A percentile compares a stretch with the other conserved stretches of the same genome.
phyloP scores from a whole-genome alignment of 805 yeast genomes.

The Candida sakaeoensis region DNA sequence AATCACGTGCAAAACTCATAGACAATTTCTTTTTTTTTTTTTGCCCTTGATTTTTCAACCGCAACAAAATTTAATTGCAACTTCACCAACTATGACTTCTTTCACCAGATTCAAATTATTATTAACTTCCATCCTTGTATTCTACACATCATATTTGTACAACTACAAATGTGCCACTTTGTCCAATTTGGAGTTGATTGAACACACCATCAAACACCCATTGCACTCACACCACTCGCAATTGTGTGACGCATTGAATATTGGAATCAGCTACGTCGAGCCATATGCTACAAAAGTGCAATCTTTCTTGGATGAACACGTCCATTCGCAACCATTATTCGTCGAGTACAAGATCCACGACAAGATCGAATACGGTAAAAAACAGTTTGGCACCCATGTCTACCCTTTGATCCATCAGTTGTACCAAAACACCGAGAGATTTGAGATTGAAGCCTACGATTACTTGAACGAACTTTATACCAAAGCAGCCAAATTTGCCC shows the following conservation, averaged over 20 bases:
- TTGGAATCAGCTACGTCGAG: constrained; percentile 22
- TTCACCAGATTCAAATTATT: constrained; percentile 11
- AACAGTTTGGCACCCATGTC: constrained; percentile 21
- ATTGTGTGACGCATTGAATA: constrained; percentile 30
- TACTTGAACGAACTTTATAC: constrained; percentile 17
- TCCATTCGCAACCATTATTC: constrained; percentile 34
- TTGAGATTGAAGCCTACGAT: constrained; percentile 30
- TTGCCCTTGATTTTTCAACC: background rate
- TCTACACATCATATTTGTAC: constrained; percentile 36
- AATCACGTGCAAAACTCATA: constrained; percentile 1
- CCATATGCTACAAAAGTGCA: constrained; percentile 30
- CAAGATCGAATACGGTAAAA: constrained; percentile 22
- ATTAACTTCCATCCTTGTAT: constrained; percentile 12
- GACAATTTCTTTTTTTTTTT: constrained; percentile 1
- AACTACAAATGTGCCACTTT: constrained; percentile 32
- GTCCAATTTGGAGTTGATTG: constrained; percentile 25
- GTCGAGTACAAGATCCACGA: constrained; percentile 28
- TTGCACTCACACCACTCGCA: constrained; percentile 32
- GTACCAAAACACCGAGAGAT: constrained; percentile 30
- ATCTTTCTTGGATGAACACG: constrained; percentile 31
- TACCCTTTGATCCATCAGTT: constrained; percentile 30
- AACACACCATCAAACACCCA: constrained; percentile 34
- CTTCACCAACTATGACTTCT: constrained; percentile 7
- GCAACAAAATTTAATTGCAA: background rate
- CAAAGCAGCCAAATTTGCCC: constrained; percentile 8